Conservation (phyloP, 192 early-diverging fungal genomes). For the Backusella liffmaniae region DNA sequence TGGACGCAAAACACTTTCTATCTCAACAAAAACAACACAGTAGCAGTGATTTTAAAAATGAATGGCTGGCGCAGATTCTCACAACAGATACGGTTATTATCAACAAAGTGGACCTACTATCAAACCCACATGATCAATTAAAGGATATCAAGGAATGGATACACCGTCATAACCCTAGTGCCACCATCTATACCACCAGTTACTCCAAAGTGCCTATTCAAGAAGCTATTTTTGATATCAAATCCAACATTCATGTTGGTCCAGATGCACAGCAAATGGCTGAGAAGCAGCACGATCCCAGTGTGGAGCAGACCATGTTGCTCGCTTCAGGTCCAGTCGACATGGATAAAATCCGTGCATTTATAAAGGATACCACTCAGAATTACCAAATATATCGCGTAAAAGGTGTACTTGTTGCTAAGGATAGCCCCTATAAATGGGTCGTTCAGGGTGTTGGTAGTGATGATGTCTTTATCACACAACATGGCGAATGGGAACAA, state of each 20-base stretch:
- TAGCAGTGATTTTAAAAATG: background rate
- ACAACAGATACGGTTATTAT: conserved; percentile 36
- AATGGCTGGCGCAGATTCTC: conserved; percentile 25
- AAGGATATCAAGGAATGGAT: background rate
- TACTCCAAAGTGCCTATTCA: conserved; percentile 19
- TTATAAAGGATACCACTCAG: conserved; percentile 5
- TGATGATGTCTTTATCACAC: background rate
- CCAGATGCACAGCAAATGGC: background rate
- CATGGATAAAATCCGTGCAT: background rate
- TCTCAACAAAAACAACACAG: background rate
- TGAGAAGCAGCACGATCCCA: conserved; percentile 10
- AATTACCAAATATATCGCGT: conserved; percentile 31
- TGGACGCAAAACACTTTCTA: conserved; percentile 35
- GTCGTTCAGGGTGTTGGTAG: conserved; percentile 39
- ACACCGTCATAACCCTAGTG: conserved; percentile 10
- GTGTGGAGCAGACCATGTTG: conserved; percentile 24
- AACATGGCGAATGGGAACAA: conserved; percentile 19
- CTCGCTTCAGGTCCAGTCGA: conserved; percentile 23
- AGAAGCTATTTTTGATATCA: background rate
- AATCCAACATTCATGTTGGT: background rate
- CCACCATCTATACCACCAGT: conserved; percentile 2
- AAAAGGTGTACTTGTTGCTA: conserved; percentile 30
- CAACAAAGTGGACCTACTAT: conserved; percentile 37
- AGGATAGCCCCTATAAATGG: conserved; percentile 28
- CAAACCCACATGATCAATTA: background rate